Conservation (phyloP, 2,329 filamentous ascomycete species). For the Fusarium sp. region DNA sequence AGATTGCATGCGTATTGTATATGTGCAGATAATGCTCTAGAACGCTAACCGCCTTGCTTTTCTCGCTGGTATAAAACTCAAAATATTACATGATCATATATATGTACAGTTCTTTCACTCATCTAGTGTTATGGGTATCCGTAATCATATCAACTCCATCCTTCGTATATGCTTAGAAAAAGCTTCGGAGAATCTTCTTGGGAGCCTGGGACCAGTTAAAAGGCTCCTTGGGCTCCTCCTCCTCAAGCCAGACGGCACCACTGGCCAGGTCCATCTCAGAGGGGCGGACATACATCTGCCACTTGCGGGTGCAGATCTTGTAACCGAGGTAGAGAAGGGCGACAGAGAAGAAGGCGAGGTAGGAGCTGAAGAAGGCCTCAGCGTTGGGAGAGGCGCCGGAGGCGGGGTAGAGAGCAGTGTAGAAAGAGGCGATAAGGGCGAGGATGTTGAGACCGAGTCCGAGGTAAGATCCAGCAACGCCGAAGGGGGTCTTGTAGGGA, state of each 20-base stretch:
- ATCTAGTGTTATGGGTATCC: conserved; percentile 40
- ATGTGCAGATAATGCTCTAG: conserved; percentile 34
- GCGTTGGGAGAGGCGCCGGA: conserved; percentile 76
- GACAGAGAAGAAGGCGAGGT: conserved; percentile 77
- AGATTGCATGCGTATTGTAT: conserved; percentile 29
- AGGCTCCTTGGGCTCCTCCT: conserved; percentile 82
- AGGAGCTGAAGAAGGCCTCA: conserved; percentile 78
- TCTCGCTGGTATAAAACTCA: conserved; percentile 28
- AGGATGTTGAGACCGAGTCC: conserved; percentile 81
- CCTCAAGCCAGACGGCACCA: conserved; percentile 80
- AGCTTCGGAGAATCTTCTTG: conserved; percentile 36
- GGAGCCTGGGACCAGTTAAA: conserved; percentile 69
- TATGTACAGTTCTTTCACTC: conserved; percentile 30
- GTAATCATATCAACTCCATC: conserved; percentile 27
- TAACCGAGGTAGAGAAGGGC: conserved; percentile 76
- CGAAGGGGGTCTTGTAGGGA: conserved; percentile 83
- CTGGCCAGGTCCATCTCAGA: conserved; percentile 88
- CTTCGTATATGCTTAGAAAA: conserved; percentile 37
- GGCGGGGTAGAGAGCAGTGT: conserved; percentile 63
- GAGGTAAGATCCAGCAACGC: conserved; percentile 83
- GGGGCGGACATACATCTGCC: conserved; percentile 66
- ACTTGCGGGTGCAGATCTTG: conserved; percentile 79
- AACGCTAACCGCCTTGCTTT: conserved; percentile 34
- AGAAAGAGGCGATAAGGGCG: conserved; percentile 88
- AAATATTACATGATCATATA: conserved; percentile 37